These are phyloP conservation scores for Gracilaria domingensis DNA, from an alignment of 23 red algal genomes.

Conservation along the genomic window DNA sequence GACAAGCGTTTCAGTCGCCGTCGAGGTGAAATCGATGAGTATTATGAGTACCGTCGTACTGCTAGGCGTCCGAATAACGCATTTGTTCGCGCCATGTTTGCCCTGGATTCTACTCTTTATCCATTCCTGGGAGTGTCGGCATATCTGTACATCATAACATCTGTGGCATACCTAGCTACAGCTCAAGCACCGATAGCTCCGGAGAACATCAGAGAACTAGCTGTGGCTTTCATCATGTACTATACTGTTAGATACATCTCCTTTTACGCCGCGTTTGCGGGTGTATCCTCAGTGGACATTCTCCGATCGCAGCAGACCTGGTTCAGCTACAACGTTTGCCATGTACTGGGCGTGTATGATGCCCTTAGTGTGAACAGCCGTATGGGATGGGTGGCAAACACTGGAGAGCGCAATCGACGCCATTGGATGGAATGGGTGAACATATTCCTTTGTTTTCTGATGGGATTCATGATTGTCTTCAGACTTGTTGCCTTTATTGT, in stretches of 20 bases:
- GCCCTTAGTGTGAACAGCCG: constrained; percentile 54
- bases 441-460: constrained; percentile 40
- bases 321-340: constrained; percentile 81
- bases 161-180: constrained; percentile 62
- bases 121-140: constrained; percentile 71
- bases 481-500: constrained; percentile 55
- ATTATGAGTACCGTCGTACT: constrained; percentile 77
- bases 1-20: constrained; percentile 53
- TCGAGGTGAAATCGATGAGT: constrained; percentile 76
- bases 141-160: constrained; percentile 62
- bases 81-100: constrained; percentile 81
- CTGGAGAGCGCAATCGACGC: constrained; percentile 66
- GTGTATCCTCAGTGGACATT: constrained; percentile 63
- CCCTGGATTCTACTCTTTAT: constrained; percentile 74
- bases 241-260: constrained; percentile 75
- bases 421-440: constrained; percentile 87
- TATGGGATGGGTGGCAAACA: constrained; percentile 84
- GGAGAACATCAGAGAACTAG: constrained; percentile 40
- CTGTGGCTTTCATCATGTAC: constrained; percentile 72
- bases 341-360: constrained; percentile 73
- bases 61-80: constrained; percentile 70
- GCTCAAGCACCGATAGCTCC: constrained; percentile 75
- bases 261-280: constrained; percentile 76
- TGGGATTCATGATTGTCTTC: constrained; percentile 63
- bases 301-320: constrained; percentile 79